A percentile compares a stretch with the other conserved stretches of the same genome.
These are phyloP conservation scores for Mycothermus thermophilus DNA, from an alignment of 495 filamentous ascomycete species.

Conservation along the genomic window DNA sequence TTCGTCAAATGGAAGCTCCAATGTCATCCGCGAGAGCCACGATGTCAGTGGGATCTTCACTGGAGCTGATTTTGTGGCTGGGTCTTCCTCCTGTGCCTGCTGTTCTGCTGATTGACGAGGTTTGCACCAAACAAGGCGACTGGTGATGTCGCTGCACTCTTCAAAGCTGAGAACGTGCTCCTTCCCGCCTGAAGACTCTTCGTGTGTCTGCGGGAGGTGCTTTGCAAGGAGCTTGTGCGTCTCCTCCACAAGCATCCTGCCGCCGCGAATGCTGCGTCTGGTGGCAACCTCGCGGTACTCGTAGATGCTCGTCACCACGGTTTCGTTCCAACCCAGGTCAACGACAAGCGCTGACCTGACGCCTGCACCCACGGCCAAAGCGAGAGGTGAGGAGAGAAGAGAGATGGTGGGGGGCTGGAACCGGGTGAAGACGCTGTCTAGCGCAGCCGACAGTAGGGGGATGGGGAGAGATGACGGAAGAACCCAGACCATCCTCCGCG, in stretches of 20 bases:
- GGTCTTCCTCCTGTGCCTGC: not conserved
- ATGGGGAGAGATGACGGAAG: constrained; percentile 68
- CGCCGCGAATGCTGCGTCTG: constrained; percentile 57
- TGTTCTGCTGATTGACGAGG: not conserved
- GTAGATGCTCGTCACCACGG: constrained; percentile 64
- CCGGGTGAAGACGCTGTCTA: constrained; percentile 63
- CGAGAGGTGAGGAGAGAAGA: constrained; percentile 58
- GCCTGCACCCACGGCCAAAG: constrained; percentile 63
- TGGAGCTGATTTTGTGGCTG: not conserved
- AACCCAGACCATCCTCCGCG: constrained; percentile 55
- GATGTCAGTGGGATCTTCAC: constrained; percentile 36
- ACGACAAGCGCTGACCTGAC: constrained; percentile 68
- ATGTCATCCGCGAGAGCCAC: constrained; percentile 29
- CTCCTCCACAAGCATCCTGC: constrained; percentile 51
- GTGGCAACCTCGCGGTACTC: constrained; percentile 71
- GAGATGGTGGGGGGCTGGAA: constrained; percentile 74
- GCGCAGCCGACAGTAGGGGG: constrained; percentile 55
- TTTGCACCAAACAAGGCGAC: constrained; percentile 64
- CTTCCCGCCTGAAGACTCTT: constrained; percentile 5
- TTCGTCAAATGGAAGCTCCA: constrained; percentile 50
- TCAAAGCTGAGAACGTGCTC: constrained; percentile 43
- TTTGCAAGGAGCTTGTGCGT: constrained; percentile 49
- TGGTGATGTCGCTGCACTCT: constrained; percentile 63
- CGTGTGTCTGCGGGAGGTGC: constrained; percentile 12
- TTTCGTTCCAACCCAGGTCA: constrained; percentile 87